A percentile compares a stretch with the other conserved stretches of the same genome.
Evolutionary conservation across 1,284 basidiomycete genomes (phyloP).

Genomic region (Pascua sp.): DNA sequence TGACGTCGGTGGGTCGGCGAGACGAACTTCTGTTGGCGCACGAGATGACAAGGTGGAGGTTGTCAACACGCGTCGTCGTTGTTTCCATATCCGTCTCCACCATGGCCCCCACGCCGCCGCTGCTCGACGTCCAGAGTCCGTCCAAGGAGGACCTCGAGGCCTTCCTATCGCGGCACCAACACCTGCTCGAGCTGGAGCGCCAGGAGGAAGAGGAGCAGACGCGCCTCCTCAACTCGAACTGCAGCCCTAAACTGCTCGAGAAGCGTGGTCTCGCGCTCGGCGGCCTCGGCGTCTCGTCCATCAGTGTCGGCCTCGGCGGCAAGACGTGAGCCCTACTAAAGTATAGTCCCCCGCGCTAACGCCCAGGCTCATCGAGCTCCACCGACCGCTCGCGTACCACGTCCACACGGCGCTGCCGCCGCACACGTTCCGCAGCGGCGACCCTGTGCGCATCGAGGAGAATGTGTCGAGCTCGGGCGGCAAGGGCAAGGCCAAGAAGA

Average conservation of each 20-base stretch:
- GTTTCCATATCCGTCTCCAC: too few relatives aligned
- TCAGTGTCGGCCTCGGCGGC: conserved; percentile 79
- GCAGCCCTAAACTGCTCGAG: conserved; percentile 77
- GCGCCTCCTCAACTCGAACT: conserved; percentile 75
- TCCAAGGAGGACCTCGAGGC: conserved; percentile 49
- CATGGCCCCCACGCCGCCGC: background rate
- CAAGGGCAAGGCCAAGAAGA: conserved; percentile 52
- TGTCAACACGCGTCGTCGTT: too few relatives aligned
- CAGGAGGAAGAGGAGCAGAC: conserved; percentile 78
- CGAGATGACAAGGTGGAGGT: too few relatives aligned
- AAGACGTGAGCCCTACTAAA: conserved; percentile 64
- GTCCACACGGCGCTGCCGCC: conserved; percentile 68
- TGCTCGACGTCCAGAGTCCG: conserved; percentile 24
- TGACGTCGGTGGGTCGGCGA: too few relatives aligned
- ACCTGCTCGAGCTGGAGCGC: conserved; percentile 67
- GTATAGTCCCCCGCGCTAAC: background rate
- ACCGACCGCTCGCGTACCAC: conserved; percentile 77
- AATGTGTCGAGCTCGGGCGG: conserved; percentile 57
- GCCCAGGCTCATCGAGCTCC: conserved; percentile 74
- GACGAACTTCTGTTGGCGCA: too few relatives aligned
- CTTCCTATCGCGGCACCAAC: conserved; percentile 69
- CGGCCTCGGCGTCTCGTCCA: conserved; percentile 64
- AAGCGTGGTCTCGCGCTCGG: conserved; percentile 77
- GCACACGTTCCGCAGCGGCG: conserved; percentile 77
- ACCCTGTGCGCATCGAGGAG: conserved; percentile 77